Percentiles rank a stretch among this genome's conserved stretches.
Conservation (phyloP, 495 filamentous ascomycete species). For the Aspergillus bertholletiae region DNA sequence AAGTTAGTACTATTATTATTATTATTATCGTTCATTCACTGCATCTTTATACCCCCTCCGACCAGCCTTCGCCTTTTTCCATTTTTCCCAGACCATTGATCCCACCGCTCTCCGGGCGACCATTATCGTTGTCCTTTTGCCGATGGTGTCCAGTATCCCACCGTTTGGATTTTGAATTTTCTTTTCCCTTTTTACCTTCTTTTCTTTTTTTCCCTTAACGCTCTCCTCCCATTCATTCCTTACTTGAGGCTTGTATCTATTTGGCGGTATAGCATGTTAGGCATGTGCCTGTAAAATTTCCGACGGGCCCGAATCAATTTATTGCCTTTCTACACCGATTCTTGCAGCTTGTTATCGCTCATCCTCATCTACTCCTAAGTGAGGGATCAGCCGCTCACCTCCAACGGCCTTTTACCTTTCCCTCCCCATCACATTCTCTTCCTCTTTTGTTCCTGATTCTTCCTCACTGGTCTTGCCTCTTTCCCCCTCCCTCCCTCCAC, state of each 20-base stretch:
- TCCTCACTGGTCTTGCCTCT: background rate
- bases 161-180: background rate
- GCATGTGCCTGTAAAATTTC: constrained; percentile 2
- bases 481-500: no score
- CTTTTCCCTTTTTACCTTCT: background rate
- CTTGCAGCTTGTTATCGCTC: background rate
- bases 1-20: background rate
- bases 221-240: background rate
- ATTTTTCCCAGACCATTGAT: background rate
- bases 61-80: constrained; percentile 6
- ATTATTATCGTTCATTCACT: background rate
- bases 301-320: constrained; percentile 1
- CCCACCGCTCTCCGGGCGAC: background rate
- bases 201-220: background rate
- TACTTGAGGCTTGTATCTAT: background rate
- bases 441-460: constrained; percentile 15
- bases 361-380: constrained; percentile 13
- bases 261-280: constrained; percentile 2
- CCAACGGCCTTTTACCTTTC: constrained; percentile 5
- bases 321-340: background rate
- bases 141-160: background rate
- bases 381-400: constrained; percentile 21
- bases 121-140: background rate
- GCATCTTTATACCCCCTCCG: background rate
- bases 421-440: constrained; percentile 1